Conservation (phyloP, 495 filamentous ascomycete genomes). For the Cladorrhinum samala region DNA sequence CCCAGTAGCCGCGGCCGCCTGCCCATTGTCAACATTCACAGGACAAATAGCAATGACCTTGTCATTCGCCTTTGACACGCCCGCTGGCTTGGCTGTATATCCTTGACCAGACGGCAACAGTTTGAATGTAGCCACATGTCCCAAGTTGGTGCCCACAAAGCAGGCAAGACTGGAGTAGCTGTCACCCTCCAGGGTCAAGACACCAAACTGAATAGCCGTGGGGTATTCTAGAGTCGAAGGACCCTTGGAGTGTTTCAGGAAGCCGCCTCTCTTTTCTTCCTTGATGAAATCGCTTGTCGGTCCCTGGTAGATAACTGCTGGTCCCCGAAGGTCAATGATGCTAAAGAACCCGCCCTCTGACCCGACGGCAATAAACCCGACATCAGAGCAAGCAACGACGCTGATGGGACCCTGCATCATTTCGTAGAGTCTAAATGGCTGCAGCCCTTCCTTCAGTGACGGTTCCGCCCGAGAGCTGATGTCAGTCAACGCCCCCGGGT, state of each 20-base stretch:
- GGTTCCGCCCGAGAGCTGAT: conserved; percentile 73
- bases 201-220: conserved; percentile 78
- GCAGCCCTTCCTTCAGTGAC: conserved; percentile 68
- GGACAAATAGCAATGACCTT: conserved; percentile 69
- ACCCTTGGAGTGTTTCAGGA: conserved; percentile 43
- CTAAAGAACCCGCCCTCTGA: conserved; percentile 72
- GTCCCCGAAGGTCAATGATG: conserved; percentile 83
- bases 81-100: conserved; percentile 69
- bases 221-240: conserved; percentile 59
- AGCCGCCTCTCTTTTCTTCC: conserved; percentile 62
- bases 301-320: conserved; percentile 73
- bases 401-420: conserved; percentile 74
- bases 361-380: conserved; percentile 85
- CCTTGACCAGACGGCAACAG: conserved; percentile 66
- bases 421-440: conserved; percentile 74
- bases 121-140: conserved; percentile 82
- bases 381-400: conserved; percentile 73
- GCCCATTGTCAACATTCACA: conserved; percentile 70
- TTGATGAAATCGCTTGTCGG: conserved; percentile 62
- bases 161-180: conserved; percentile 90
- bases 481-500: conserved; percentile 59
- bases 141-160: conserved; percentile 82
- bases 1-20: conserved; percentile 67
- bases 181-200: conserved; percentile 88
- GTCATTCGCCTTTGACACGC: conserved; percentile 60